These are phyloP conservation scores for Backusella luteola DNA, from an alignment of 192 early-diverging fungal species.

Conservation along the genomic window DNA sequence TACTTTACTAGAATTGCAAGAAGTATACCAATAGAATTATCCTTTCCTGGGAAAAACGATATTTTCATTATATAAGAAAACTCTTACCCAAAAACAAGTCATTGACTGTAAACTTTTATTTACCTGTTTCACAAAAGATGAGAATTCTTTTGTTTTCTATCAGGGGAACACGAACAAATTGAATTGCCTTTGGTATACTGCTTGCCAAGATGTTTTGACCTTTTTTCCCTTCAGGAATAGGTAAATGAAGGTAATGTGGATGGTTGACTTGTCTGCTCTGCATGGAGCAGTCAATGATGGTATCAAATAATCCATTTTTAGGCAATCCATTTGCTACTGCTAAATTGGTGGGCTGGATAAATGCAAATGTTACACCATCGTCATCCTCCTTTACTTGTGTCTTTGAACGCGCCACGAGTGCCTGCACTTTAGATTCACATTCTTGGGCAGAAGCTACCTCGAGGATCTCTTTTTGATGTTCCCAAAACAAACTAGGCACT, in stretches of 20 bases:
- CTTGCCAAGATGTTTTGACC: conserved; percentile 66
- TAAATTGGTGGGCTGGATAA: conserved; percentile 60
- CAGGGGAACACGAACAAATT: conserved; percentile 46
- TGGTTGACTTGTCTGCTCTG: conserved; percentile 37
- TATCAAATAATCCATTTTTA: conserved; percentile 62
- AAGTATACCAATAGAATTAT: conserved; percentile 78
- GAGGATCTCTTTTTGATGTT: conserved; percentile 34
- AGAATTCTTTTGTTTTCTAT: conserved; percentile 47
- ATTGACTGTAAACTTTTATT: background rate
- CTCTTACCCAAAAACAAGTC: too few relatives aligned
- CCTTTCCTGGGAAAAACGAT: conserved; percentile 52
- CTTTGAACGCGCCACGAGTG: conserved; percentile 31
- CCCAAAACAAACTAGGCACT: conserved; percentile 67
- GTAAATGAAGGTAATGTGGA: conserved; percentile 61
- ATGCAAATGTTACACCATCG: conserved; percentile 34
- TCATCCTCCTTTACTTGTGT: conserved; percentile 9
- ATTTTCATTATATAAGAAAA: background rate
- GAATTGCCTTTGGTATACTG: conserved; percentile 57
- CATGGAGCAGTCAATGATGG: conserved; percentile 79
- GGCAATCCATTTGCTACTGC: conserved; percentile 65
- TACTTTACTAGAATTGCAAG: conserved; percentile 61
- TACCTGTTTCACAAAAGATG: conserved; percentile 79
- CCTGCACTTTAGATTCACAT: conserved; percentile 41
- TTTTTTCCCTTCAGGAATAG: conserved; percentile 87
- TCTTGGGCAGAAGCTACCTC: conserved; percentile 20